phyloP scores from a whole-genome alignment of 257 asterid species.

The Ilex aquifolium region DNA sequence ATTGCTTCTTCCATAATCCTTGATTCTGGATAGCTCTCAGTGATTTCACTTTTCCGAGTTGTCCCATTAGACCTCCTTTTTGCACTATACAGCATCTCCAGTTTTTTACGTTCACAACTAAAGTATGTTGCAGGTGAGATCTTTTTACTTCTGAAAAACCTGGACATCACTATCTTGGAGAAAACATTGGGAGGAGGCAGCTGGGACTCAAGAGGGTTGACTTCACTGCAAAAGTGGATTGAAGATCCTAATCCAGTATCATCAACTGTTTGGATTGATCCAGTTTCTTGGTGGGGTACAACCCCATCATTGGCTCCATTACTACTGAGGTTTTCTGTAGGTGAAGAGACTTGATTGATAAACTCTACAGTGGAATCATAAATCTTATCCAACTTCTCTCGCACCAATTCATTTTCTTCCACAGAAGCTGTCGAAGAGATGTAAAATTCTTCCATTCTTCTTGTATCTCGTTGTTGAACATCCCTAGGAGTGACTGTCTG shows the following conservation, averaged over 20 bases:
- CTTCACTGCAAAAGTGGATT: conserved; percentile 24
- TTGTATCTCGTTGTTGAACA: conserved; percentile 25
- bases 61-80: conserved; percentile 29
- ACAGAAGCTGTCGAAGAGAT: conserved; percentile 17
- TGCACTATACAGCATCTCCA: conserved; percentile 38
- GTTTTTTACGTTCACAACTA: conserved; percentile 46
- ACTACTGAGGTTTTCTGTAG: conserved; percentile 23
- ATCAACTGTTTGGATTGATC: conserved; percentile 7
- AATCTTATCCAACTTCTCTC: conserved; percentile 16
- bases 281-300: conserved; percentile 19
- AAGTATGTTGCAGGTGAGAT: conserved; percentile 68
- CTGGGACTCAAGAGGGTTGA: conserved; percentile 76
- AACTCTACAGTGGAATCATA: conserved; percentile 20
- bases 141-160: conserved; percentile 48
- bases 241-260: conserved; percentile 28
- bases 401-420: conserved; percentile 30
- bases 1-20: conserved; percentile 30
- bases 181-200: conserved; percentile 72
- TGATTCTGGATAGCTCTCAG: conserved; percentile 24
- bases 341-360: conserved; percentile 26
- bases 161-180: conserved; percentile 80
- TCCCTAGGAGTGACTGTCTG: conserved; percentile 27
- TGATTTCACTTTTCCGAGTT: conserved; percentile 20
- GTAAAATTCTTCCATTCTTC: conserved; percentile 27
- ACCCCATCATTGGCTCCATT: conserved; percentile 16